Conservation (phyloP, 2,329 filamentous ascomycete species). For the Catunica adiposa region DNA sequence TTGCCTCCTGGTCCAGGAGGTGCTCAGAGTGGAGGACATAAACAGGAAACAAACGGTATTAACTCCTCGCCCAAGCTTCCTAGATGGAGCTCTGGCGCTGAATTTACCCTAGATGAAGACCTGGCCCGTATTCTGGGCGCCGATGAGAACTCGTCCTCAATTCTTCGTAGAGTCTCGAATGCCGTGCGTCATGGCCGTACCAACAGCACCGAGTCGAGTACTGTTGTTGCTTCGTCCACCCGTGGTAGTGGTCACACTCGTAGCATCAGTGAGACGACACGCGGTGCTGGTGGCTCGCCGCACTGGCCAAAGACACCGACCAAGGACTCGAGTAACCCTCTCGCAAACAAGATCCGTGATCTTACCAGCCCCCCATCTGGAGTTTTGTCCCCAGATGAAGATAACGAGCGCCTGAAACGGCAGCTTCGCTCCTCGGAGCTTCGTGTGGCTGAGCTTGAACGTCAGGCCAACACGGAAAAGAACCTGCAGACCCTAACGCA, state of each 20-base stretch:
- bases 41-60: conserved; percentile 13
- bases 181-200: conserved; percentile 85
- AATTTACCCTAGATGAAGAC: conserved; percentile 91
- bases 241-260: conserved; percentile 32
- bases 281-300: conserved; percentile 40
- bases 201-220: conserved; percentile 49
- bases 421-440: conserved; percentile 71
- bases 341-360: conserved; percentile 26
- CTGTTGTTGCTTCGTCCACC: background rate
- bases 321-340: conserved; percentile 31
- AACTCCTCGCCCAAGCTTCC: conserved; percentile 47
- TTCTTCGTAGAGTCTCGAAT: conserved; percentile 79
- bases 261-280: conserved; percentile 51
- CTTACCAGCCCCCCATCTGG: conserved; percentile 58
- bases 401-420: conserved; percentile 49
- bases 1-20: conserved; percentile 13
- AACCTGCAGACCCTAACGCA: conserved; percentile 64
- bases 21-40: conserved; percentile 11
- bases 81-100: conserved; percentile 62
- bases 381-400: conserved; percentile 39
- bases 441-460: conserved; percentile 69
- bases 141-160: conserved; percentile 61
- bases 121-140: conserved; percentile 74
- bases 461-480: conserved; percentile 52
- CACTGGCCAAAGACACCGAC: conserved; percentile 56